A percentile compares a stretch with the other conserved stretches of the same genome.
Evolutionary conservation across 441 rosid species (phyloP).

Genomic region (Rhodomyrtus psidioides): DNA sequence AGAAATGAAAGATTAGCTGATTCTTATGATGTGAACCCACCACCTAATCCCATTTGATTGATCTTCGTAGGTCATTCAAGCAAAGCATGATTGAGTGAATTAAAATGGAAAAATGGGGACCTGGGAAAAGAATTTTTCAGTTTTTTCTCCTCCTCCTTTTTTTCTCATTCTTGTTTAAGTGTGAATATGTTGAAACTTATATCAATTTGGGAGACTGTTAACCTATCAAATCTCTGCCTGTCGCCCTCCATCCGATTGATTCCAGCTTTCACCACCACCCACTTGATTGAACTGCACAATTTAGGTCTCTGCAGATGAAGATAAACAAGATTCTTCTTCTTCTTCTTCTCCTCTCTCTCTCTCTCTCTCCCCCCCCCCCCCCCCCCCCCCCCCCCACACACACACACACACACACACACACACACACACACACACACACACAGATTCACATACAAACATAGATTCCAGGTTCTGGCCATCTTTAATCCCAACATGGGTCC

Average conservation of each 20-base stretch:
- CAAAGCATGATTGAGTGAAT: not conserved
- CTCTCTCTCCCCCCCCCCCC: no score
- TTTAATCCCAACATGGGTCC: not conserved
- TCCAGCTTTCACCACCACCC: constrained; percentile 33
- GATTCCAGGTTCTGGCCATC: not conserved
- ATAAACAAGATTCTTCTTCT: not conserved
- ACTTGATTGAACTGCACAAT: not conserved
- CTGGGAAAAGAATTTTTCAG: not conserved
- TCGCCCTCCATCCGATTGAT: constrained; percentile 2
- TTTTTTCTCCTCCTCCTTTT: not conserved
- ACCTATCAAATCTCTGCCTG: constrained; percentile 6
- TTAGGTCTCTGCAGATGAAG: not conserved
- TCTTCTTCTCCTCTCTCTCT: not conserved
- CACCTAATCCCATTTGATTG: not conserved
- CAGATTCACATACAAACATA: not conserved
- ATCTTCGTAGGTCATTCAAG: not conserved
- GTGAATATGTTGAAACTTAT: not conserved
- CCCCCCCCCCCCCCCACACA: no score
- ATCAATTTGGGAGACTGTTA: no score
- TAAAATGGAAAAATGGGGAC: not conserved
- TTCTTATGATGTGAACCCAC: not conserved
- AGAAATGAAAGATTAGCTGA: not conserved
- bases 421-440: not conserved
- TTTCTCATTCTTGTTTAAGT: not conserved
- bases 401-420: no score